phyloP scores from a whole-genome alignment of 2,329 filamentous ascomycete species.

The Annulohypoxylon truncatum region DNA sequence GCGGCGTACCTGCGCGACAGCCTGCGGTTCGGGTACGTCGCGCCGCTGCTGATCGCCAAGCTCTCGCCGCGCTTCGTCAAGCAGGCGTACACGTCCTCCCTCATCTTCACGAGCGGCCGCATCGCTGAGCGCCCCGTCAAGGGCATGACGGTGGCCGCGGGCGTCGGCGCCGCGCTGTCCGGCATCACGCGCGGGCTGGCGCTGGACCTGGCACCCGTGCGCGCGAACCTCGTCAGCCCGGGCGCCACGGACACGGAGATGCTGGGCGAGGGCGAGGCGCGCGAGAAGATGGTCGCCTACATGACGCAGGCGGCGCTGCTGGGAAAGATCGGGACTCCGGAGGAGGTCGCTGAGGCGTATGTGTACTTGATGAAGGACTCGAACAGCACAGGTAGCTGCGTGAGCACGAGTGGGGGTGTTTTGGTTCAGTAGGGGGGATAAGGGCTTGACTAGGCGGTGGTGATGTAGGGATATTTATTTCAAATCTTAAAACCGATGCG shows the following conservation, averaged over 20 bases:
- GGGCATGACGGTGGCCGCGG: conserved; percentile 62
- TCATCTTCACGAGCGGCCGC: conserved; percentile 67
- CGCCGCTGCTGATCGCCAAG: conserved; percentile 64
- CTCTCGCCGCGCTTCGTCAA: conserved; percentile 58
- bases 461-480: too few relatives aligned
- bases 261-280: conserved; percentile 47
- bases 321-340: conserved; percentile 48
- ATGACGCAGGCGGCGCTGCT: conserved; percentile 36
- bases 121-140: conserved; percentile 63
- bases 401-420: conserved; percentile 38
- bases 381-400: conserved; percentile 52
- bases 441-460: neutral
- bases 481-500: too few relatives aligned
- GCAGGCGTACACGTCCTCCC: conserved; percentile 56
- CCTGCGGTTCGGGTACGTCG: conserved; percentile 63
- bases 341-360: conserved; percentile 58
- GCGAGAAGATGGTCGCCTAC: conserved; percentile 38
- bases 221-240: conserved; percentile 71
- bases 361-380: conserved; percentile 58
- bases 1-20: conserved; percentile 56
- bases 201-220: conserved; percentile 70
- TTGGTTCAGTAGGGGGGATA: conserved; percentile 13
- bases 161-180: conserved; percentile 62
- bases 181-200: conserved; percentile 67
- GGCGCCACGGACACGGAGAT: conserved; percentile 64